A percentile compares a stretch with the other conserved stretches of the same genome.
phyloP scores from a whole-genome alignment of 2,329 filamentous ascomycete species.

The Verticillium nonalfalfae region DNA sequence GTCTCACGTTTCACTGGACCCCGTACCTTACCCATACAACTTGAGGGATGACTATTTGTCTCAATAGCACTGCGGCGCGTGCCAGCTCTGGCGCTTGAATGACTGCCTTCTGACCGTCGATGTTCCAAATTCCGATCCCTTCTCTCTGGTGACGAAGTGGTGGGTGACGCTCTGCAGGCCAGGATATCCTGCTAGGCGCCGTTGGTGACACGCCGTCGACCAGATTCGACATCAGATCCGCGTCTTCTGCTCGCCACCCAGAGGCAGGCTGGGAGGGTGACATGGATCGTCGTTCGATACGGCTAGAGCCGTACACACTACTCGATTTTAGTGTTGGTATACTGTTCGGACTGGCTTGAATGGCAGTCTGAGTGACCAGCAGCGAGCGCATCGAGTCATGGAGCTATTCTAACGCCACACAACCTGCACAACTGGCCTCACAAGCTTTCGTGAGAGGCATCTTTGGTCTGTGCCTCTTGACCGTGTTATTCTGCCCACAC shows the following conservation, averaged over 20 bases:
- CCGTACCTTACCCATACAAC: constrained; percentile 3
- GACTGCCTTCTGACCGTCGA: neutral
- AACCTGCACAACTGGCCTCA: neutral
- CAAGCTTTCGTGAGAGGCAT: neutral
- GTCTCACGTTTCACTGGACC: constrained; percentile 1
- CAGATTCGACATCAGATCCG: neutral
- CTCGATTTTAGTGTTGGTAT: neutral
- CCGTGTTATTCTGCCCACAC: neutral
- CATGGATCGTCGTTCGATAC: neutral
- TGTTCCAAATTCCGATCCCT: neutral
- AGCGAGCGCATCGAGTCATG: neutral
- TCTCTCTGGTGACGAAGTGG: neutral
- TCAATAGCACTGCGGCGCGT: neutral
- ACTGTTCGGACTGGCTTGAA: too few species aligned
- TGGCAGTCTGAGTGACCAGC: too few species aligned
- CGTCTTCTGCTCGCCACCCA: neutral
- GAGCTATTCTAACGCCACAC: neutral
- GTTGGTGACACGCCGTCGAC: neutral
- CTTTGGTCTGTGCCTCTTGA: neutral
- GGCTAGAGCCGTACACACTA: neutral
- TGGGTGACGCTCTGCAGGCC: neutral
- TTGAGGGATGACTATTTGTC: neutral
- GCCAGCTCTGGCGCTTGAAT: neutral
- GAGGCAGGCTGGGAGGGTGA: neutral
- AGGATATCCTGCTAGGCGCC: neutral